Conservation (phyloP, 2,329 filamentous ascomycete genomes). For the Xylariaceae sp. region DNA sequence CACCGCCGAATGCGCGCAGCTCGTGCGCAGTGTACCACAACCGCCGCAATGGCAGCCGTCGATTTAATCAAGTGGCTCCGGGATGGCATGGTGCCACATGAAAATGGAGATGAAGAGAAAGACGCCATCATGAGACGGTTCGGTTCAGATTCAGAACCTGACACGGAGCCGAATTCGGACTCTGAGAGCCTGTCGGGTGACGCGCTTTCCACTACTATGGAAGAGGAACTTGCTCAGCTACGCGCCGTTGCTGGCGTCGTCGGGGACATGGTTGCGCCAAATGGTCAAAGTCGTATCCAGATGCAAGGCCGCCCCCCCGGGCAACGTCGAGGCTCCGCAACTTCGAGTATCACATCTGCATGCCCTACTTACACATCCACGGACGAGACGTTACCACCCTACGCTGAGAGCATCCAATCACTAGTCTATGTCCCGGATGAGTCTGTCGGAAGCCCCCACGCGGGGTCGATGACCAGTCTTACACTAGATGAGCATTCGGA, state of each 20-base stretch:
- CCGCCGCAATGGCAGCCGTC: conserved; percentile 8
- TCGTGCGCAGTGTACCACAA: conserved; percentile 22
- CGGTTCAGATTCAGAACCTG: conserved; percentile 27
- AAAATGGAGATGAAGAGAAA: conserved; percentile 37
- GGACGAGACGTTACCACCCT: conserved; percentile 42
- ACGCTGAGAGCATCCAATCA: conserved; percentile 36
- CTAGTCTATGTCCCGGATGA: conserved; percentile 10
- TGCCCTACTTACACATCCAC: conserved; percentile 34
- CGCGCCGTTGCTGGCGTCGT: conserved; percentile 46
- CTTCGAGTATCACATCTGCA: conserved; percentile 29
- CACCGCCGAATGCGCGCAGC: conserved; percentile 8
- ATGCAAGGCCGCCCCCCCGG: conserved; percentile 15
- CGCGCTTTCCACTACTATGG: conserved; percentile 39
- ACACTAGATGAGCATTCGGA: neutral
- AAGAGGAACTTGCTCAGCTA: conserved; percentile 49
- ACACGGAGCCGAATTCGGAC: neutral
- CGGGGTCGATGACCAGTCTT: neutral
- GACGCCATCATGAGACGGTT: conserved; percentile 31
- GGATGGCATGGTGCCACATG: conserved; percentile 18
- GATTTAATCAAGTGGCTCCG: conserved; percentile 33
- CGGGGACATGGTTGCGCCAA: conserved; percentile 45
- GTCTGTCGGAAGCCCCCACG: neutral
- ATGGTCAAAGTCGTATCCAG: conserved; percentile 29
- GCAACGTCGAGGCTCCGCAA: conserved; percentile 19
- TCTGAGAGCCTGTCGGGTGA: conserved; percentile 3